phyloP scores from a whole-genome alignment of 208 protist genomes.

The Trypanosoma melophagium region DNA sequence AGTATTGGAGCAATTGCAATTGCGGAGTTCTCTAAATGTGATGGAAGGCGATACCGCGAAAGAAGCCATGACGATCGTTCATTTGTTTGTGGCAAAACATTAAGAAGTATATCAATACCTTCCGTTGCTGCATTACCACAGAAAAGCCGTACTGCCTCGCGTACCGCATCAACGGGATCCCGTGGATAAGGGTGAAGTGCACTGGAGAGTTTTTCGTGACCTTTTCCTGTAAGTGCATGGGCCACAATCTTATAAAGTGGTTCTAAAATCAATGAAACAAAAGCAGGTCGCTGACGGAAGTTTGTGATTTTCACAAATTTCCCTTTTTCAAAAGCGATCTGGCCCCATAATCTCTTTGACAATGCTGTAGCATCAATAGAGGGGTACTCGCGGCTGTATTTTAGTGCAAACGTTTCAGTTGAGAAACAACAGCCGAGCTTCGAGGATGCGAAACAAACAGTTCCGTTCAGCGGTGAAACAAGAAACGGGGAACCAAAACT shows the following conservation, averaged over 20 bases:
- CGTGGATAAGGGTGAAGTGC: constrained; percentile 53
- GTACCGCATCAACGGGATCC: constrained; percentile 55
- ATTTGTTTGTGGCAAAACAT: constrained; percentile 45
- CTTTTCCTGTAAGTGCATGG: constrained; percentile 69
- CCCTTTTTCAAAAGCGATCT: constrained; percentile 90
- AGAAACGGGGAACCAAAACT: constrained; percentile 41
- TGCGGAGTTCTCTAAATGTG: constrained; percentile 24
- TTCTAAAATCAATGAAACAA: constrained; percentile 98
- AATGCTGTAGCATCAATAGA: constrained; percentile 47
- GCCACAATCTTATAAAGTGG: constrained; percentile 98
- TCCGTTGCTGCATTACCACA: constrained; percentile 53
- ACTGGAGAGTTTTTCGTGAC: constrained; percentile 38
- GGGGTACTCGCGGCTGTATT: constrained; percentile 88
- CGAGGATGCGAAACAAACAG: constrained; percentile 89
- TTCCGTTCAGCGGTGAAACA: constrained; percentile 83
- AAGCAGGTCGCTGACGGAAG: constrained; percentile 86
- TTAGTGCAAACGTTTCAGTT: constrained; percentile 92
- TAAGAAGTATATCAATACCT: constrained; percentile 61
- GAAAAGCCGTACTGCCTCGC: constrained; percentile 74
- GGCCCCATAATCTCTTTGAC: constrained; percentile 96
- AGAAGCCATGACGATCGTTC: constrained; percentile 43
- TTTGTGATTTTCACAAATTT: constrained; percentile 60
- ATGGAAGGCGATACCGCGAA: constrained; percentile 39
- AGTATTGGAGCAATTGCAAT: constrained; percentile 60
- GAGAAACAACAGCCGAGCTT: constrained; percentile 93